Conservation (phyloP, 768 basidiomycete genomes). For the Termitomyces titanicus region DNA sequence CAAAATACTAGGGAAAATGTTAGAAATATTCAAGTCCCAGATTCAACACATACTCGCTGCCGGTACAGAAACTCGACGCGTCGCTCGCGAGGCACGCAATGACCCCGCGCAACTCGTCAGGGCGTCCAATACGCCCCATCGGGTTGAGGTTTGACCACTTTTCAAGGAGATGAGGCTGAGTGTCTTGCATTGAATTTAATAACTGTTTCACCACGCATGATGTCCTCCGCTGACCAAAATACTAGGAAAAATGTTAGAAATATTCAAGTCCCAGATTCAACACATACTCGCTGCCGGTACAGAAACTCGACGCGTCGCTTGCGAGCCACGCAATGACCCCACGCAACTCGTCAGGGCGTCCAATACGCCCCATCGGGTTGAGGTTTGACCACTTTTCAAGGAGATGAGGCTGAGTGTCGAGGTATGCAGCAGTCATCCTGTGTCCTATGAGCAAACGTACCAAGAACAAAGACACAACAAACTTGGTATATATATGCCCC, state of each 20-base stretch:
- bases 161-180: conserved; percentile 54
- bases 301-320: conserved; percentile 72
- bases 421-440: conserved; percentile 74
- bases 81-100: conserved; percentile 70
- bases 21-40: background rate
- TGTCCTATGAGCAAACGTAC: background rate
- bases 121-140: no score
- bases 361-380: conserved; percentile 71
- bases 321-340: conserved; percentile 72
- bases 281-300: conserved; percentile 80
- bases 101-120: conserved; percentile 72
- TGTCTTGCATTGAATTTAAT: no score
- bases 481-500: conserved; percentile 73
- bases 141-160: conserved; percentile 73
- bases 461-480: conserved; percentile 10
- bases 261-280: background rate
- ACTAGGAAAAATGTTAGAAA: conserved; percentile 24
- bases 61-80: no score
- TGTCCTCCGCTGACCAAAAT: conserved; percentile 63
- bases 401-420: conserved; percentile 62
- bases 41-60: conserved; percentile 56
- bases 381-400: conserved; percentile 62
- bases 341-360: conserved; percentile 67
- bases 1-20: conserved; percentile 39
- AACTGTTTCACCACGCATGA: no score